Evolutionary conservation across 2,329 filamentous ascomycete genomes (phyloP).

Genomic region (Didymella segeticola): DNA sequence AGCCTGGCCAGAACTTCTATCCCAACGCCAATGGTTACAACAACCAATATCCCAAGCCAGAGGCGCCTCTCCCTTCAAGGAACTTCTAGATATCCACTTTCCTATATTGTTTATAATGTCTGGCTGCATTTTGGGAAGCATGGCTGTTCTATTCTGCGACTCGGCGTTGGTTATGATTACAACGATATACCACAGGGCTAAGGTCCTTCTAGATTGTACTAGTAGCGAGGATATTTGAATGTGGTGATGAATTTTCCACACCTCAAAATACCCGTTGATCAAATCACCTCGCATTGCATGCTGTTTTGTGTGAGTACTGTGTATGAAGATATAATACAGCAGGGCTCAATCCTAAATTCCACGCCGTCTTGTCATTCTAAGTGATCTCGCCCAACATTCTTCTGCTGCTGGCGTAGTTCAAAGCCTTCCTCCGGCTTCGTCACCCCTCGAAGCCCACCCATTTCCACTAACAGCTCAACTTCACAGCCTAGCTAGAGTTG

Average conservation of each 20-base stretch:
- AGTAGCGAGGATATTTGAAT: not conserved
- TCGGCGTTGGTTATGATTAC: not conserved
- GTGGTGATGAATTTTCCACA: not conserved
- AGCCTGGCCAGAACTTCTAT: conserved; percentile 25
- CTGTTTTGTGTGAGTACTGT: no score
- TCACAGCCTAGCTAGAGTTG: no score
- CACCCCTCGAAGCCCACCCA: no score
- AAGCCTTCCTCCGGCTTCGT: no score
- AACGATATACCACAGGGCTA: not conserved
- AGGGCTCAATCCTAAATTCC: no score
- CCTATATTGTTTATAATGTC: conserved; percentile 7
- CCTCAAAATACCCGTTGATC: no score
- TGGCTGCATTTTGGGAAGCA: conserved; percentile 14
- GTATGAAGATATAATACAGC: no score
- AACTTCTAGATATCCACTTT: conserved; percentile 34
- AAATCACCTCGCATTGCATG: no score
- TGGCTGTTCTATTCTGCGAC: not conserved
- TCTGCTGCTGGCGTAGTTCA: no score
- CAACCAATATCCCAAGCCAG: conserved; percentile 29
- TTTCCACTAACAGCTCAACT: no score
- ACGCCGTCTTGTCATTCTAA: no score
- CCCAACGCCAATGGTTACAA: conserved; percentile 26
- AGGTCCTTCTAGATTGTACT: not conserved
- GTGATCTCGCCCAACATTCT: no score
- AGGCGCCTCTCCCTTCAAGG: conserved; percentile 31